Conservation (phyloP, 2,329 filamentous ascomycete species). For the Elsinoe necatrix region DNA sequence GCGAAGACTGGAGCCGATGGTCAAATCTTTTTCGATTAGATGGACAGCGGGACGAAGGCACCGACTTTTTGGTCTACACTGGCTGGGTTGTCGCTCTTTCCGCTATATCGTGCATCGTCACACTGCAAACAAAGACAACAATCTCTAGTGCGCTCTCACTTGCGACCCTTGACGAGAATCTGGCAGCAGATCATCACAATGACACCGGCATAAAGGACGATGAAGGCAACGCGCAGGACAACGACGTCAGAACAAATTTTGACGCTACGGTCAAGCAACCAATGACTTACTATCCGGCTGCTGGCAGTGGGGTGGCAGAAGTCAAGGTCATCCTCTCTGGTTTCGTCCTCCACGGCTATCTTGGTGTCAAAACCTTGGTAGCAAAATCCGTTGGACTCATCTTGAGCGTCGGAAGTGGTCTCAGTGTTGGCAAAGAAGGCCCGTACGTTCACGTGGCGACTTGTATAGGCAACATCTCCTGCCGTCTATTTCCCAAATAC, state of each 20-base stretch:
- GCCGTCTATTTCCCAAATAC: conserved; percentile 90
- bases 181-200: conserved; percentile 55
- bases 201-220: conserved; percentile 33
- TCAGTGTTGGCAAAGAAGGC: conserved; percentile 90
- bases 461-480: conserved; percentile 90
- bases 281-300: conserved; percentile 92
- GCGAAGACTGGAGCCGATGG: conserved; percentile 56
- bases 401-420: conserved; percentile 81
- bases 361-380: conserved; percentile 77
- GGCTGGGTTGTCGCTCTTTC: conserved; percentile 62
- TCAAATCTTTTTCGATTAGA: conserved; percentile 50
- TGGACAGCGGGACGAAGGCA: conserved; percentile 45
- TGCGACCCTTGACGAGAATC: conserved; percentile 83
- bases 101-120: conserved; percentile 65
- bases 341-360: conserved; percentile 91
- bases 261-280: conserved; percentile 46
- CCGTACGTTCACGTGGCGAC: conserved; percentile 97
- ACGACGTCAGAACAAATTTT: conserved; percentile 35
- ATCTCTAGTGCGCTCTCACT: conserved; percentile 83
- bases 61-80: conserved; percentile 73
- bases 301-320: conserved; percentile 92
- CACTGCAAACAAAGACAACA: conserved; percentile 84
- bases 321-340: conserved; percentile 97
- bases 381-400: conserved; percentile 78
- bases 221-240: conserved; percentile 29